Percentiles rank a stretch among this genome's conserved stretches.
These are phyloP conservation scores for Sclerotinia borealis DNA, from an alignment of 2,329 filamentous ascomycete genomes.

Conservation along the genomic window DNA sequence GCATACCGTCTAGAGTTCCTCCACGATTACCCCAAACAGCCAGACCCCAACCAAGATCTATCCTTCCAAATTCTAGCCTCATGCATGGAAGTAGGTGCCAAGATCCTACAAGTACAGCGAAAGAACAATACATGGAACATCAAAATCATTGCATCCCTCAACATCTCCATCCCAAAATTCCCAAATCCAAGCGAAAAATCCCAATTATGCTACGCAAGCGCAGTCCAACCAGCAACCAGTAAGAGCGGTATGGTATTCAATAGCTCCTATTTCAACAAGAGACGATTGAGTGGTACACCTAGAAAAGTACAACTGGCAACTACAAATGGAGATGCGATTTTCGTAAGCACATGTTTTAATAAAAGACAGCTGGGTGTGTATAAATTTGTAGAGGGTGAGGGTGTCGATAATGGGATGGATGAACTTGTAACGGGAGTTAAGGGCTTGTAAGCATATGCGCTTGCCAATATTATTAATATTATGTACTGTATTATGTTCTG, in stretches of 20 bases:
- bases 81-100: conserved; percentile 86
- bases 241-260: conserved; percentile 10
- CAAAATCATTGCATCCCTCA: conserved; percentile 40
- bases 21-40: conserved; percentile 16
- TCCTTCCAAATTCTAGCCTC: conserved; percentile 64
- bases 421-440: neutral
- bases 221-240: conserved; percentile 45
- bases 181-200: conserved; percentile 60
- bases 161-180: neutral
- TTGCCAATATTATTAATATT: no score
- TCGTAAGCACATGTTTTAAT: conserved; percentile 72
- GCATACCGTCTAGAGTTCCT: conserved; percentile 80
- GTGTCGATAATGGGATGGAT: neutral
- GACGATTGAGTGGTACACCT: conserved; percentile 1
- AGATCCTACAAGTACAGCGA: conserved; percentile 49
- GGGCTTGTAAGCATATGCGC: neutral
- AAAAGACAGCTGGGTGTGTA: conserved; percentile 66
- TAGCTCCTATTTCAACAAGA: conserved; percentile 9
- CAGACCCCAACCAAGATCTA: conserved; percentile 13
- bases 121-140: conserved; percentile 49
- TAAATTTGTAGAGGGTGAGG: conserved; percentile 35
- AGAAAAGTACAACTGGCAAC: neutral
- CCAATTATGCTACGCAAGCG: conserved; percentile 90
- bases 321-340: conserved; percentile 32
- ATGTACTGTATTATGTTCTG: no score